Base-by-base conservation (phyloP, 495 filamentous ascomycete genomes). In the Aspergillus hancockii region DNA sequence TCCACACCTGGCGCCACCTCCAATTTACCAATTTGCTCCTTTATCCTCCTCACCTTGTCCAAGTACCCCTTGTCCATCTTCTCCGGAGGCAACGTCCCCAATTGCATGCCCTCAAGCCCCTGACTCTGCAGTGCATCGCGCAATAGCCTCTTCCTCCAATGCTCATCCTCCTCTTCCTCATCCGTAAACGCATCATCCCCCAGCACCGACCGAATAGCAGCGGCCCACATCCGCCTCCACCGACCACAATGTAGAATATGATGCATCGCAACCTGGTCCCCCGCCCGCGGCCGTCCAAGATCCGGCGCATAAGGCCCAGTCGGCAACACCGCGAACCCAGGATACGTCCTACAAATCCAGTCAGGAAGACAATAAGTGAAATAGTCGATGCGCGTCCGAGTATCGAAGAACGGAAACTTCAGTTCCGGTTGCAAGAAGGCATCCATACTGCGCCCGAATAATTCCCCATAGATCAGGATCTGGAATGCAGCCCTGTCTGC, bases 111-210 rank as follows among this genome's bases (percentile, higher is more conserved):
- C 54, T 83, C 77, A 61, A 93, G 78, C 75, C 85, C 93, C 63
- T 88, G 81, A 63, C 90, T 86, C 70, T 90, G 86, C 69, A 90
- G 80, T 32, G 79, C 79, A 75, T 92, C 75, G 14, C 88, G 88
- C 55, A 81, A 77, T 28, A 92, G 71, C 74, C 91, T 89, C 65
- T 82, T 83, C 59, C 75, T 74, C 67, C 90, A 88, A 34, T 77
- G 69, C 54, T 81, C 72, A 64, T 54, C 12, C 2, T 14, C 38
- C 41, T 30, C 13, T 7, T 25, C 19, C n/a, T 46, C 43, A 23
- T 55, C 55, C 8, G 49, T 52, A 16, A 34, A 32, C 14, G 5
- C n/a, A 45, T 19, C 41, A 21, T 23, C 21, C 43, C 55, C n/a
- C 13, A 64, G 18, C 54, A 60, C 38, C n/a, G 40, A 18, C 25